Percentiles rank a stretch among this genome's conserved stretches.
Conservation (phyloP, 2,329 filamentous ascomycete species). For the Penicillium aurantiogriseum region DNA sequence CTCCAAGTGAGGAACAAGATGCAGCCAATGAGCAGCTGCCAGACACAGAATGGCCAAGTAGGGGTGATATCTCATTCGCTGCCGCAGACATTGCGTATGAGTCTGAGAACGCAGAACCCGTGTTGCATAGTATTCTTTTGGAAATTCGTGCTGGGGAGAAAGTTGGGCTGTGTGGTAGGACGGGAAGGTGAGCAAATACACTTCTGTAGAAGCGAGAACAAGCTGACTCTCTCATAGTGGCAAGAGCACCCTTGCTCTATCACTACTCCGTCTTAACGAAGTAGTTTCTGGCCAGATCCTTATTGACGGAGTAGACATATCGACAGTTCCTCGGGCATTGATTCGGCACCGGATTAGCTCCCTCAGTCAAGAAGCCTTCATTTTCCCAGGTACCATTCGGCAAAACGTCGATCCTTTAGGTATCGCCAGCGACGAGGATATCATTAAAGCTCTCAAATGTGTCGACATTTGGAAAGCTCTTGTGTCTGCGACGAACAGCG, state of each 20-base stretch:
- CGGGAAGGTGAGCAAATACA: conserved; percentile 7
- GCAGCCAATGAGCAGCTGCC: not conserved
- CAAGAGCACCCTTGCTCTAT: conserved; percentile 22
- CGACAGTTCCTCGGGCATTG: conserved; percentile 14
- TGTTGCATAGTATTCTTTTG: conserved; percentile 29
- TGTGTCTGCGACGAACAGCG: conserved; percentile 10
- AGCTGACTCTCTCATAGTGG: conserved; percentile 12
- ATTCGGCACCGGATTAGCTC: conserved; percentile 23
- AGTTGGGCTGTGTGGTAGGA: conserved; percentile 36
- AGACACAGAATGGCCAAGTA: conserved; percentile 22
- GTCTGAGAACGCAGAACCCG: conserved; percentile 10
- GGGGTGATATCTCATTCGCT: conserved; percentile 23
- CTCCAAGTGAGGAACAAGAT: conserved; percentile 17
- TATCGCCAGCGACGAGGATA: conserved; percentile 15
- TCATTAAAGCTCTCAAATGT: conserved; percentile 23
- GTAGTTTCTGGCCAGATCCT: conserved; percentile 24
- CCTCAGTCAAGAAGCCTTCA: conserved; percentile 29
- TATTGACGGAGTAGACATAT: conserved; percentile 28
- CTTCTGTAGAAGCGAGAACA: not conserved
- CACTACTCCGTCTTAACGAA: conserved; percentile 30
- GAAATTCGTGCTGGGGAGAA: conserved; percentile 31
- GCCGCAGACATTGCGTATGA: conserved; percentile 20
- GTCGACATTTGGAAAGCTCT: conserved; percentile 28
- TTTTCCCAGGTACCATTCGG: conserved; percentile 24
- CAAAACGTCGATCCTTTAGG: conserved; percentile 32